Evolutionary conservation across 23 red algal genomes (phyloP), one percentile per base, ranked within the genome.

Genomic region (Chondrus crispus): DNA sequence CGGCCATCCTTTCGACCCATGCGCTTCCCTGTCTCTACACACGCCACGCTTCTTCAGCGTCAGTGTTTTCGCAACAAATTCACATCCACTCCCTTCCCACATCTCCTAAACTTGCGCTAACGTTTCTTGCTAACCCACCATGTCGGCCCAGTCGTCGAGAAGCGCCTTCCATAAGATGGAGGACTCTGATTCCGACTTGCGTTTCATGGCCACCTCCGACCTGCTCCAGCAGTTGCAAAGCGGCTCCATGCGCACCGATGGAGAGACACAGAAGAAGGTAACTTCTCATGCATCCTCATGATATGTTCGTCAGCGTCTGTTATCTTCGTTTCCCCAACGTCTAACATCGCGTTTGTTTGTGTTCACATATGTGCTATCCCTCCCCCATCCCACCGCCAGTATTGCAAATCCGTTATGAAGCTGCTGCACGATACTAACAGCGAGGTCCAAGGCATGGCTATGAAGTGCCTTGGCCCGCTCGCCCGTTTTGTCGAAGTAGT

Each of bases 161-260:
- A 35, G 42, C 69, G 41, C 79, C 49, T 6, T 93, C 49, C 81
- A 96, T 28, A 82, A 87, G 88, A 90, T 96, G 88, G 63, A 86
- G 54, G 73, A 91, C 55, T 82, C 73, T 13, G 96, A 98, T 84
- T 87, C 80, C 22, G 96, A 98, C 63, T 95, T 92, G 41, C 91
- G 96, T 37, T 98, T 91, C 74, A 98, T 98, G 96, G 96, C 96
- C 29, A 79, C 90, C 12, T 98, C 96, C 18, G 96, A 98, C 52
- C 79, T 98, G 16, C 87, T 88, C 2, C 88, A 78, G 3, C 91
- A 98, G 76, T 60, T 98, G 38, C 68, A 93, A 18, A 93, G 62
- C 26, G 33, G 32, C 26, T 39, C 45, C 28, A 53, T 96, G 13
- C 80, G 70, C 50, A 62, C 85, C 39, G 94, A 95, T 85, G 54